Evolutionary conservation across 1,139 yeast species (phyloP).

Genomic region (Candida frijolesensis): DNA sequence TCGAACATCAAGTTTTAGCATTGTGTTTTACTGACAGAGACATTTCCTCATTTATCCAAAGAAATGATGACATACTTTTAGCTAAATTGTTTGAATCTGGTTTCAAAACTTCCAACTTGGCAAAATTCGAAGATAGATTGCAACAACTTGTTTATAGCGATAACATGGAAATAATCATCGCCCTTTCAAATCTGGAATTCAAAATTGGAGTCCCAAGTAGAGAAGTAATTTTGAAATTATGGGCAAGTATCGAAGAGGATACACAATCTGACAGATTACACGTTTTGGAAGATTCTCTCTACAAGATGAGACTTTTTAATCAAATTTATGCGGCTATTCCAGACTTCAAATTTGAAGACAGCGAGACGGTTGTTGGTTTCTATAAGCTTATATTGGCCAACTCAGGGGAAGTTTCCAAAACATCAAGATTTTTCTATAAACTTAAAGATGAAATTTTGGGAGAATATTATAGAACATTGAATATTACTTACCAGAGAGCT

Average conservation of each 20-base stretch:
- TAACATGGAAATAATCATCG: slow-evolving; percentile 11
- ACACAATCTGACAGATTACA: slow-evolving; percentile 30
- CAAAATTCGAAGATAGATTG: slow-evolving; percentile 4
- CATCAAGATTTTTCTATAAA: slow-evolving; percentile 43
- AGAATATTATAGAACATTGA: slow-evolving; percentile 28
- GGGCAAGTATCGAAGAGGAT: slow-evolving; percentile 25
- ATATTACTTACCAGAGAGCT: slow-evolving; percentile 12
- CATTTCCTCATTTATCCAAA: neutral
- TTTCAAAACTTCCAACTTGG: slow-evolving; percentile 6
- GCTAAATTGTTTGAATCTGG: slow-evolving; percentile 25
- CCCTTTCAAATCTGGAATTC: slow-evolving; percentile 13
- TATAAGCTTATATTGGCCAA: slow-evolving; percentile 24
- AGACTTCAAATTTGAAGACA: slow-evolving; percentile 8
- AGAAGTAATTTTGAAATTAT: slow-evolving; percentile 13
- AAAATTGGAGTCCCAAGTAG: slow-evolving; percentile 4
- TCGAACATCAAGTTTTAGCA: slow-evolving; percentile 13
- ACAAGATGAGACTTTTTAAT: slow-evolving; percentile 39
- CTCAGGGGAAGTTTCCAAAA: slow-evolving; percentile 24
- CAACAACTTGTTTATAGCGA: slow-evolving; percentile 6
- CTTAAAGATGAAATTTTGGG: slow-evolving; percentile 42
- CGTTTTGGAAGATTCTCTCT: slow-evolving; percentile 25
- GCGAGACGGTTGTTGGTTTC: slow-evolving; percentile 18
- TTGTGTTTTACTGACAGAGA: slow-evolving; percentile 10
- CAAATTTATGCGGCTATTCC: slow-evolving; percentile 17
- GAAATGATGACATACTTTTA: slow-evolving; percentile 16